Base-by-base conservation (phyloP, 805 yeast species). In the Nakazawaea molendinolei region DNA sequence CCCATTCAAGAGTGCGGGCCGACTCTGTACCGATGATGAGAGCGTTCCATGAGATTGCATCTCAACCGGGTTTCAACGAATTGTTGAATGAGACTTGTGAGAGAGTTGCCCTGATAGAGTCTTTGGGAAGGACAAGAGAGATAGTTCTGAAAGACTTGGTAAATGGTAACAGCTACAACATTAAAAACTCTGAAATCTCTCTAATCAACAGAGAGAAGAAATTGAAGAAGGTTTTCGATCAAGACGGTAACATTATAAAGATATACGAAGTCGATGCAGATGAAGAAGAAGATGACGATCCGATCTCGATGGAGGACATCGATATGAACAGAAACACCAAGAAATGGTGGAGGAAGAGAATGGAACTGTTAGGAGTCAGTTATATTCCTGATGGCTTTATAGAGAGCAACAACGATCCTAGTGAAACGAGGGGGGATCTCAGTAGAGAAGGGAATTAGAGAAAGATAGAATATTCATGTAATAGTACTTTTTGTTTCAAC, bases 11-110 rank as follows among this genome's bases (percentile, higher is more conserved):
- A 35, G 95, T 85, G 3, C 62, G 82, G 23, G 90, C 95, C 0
- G 95, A 85, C 53, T 76, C 86, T 7, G 81, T 82, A 3, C 89
- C 90, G 1, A 84, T 85, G 94, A 82, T 85, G 94, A 69, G 89
- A 46, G 94, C 90, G 5, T 85, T 85, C 52, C 74, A 82, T 41
- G 94, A 85, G 51, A 80, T 85, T 34, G 79, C 79, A 2, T 60
- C 73, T 3, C 77, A 74, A 55, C 82, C 85, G 1, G 83, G 80
- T 7, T 85, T 85, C 45, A 78, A 80, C 30, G 70, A 76, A 39
- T 58, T 84, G 16, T 56, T 85, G 20, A 68, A 71, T 13, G 83
- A 79, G 34, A 79, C 90, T 0, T 56, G 74, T 8, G 74, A 77
- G 35, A 61, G 95, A 33, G 83, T 85, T 3, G 68, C 73, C 3